A percentile compares a stretch with the other conserved stretches of the same genome.
phyloP scores from a whole-genome alignment of 305 asterid species.

The Solanum hybrid region DNA sequence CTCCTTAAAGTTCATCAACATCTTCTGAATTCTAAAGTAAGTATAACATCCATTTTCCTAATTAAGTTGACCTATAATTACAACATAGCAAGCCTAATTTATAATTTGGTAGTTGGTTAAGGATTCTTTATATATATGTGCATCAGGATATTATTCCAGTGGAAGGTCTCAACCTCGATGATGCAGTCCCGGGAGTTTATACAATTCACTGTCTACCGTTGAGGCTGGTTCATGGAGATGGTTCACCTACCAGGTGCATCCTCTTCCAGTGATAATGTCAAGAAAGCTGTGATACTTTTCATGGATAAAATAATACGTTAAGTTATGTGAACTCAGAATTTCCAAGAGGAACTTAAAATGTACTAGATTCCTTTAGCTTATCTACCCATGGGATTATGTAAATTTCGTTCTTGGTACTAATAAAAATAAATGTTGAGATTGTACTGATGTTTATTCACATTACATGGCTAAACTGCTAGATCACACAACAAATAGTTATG shows the following conservation, averaged over 20 bases:
- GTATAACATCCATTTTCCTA: background rate
- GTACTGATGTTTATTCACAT: background rate
- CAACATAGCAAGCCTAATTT: background rate
- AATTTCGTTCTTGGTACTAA: background rate
- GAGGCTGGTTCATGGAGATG: slow-evolving; percentile 10
- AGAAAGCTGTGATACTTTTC: background rate
- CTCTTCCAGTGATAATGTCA: background rate
- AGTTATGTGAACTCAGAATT: background rate
- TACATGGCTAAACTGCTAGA: background rate
- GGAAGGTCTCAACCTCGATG: slow-evolving; percentile 20
- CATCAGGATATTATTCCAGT: slow-evolving; percentile 20
- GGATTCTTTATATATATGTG: background rate
- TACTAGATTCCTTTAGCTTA: background rate
- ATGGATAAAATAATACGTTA: background rate
- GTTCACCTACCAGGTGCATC: slow-evolving; percentile 24
- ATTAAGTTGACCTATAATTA: background rate
- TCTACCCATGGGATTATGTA: background rate
- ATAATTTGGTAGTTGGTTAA: background rate
- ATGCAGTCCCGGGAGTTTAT: slow-evolving; percentile 13
- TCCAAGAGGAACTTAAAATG: background rate
- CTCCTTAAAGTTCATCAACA: background rate
- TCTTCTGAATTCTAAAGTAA: background rate
- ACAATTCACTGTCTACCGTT: slow-evolving; percentile 20
- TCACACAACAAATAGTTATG: background rate
- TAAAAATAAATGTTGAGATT: background rate